Conservation (phyloP, 108 stramenopile genomes). For the Aurantiochytrium sp. region DNA sequence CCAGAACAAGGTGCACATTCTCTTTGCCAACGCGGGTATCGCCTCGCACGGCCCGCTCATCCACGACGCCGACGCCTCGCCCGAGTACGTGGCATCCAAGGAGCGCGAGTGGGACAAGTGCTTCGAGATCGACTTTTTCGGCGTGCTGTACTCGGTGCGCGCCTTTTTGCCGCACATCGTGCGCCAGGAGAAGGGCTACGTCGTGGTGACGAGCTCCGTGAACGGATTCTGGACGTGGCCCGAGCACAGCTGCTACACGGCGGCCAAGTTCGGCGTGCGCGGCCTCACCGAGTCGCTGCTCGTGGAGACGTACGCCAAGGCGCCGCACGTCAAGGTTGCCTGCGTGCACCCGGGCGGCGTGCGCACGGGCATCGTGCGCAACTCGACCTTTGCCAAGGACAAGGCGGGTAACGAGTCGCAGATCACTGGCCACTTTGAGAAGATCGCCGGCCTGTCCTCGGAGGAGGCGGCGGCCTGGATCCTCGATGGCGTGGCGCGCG, state of each 20-base stretch:
- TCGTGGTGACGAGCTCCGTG: background rate
- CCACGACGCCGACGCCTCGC: background rate
- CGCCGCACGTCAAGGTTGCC: conserved; percentile 6
- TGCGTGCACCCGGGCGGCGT: conserved; percentile 19
- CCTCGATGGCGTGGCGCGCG: background rate
- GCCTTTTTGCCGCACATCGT: conserved; percentile 14
- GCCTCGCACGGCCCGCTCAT: background rate
- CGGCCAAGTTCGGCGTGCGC: conserved; percentile 8
- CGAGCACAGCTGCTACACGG: conserved; percentile 15
- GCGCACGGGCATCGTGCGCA: background rate
- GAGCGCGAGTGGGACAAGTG: background rate
- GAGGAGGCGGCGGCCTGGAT: background rate
- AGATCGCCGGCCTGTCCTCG: background rate
- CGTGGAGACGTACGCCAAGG: conserved; percentile 22
- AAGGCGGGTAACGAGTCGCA: background rate
- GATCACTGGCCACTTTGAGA: background rate
- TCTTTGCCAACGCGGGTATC: conserved; percentile 12
- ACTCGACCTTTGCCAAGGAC: background rate
- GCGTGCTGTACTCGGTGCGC: background rate
- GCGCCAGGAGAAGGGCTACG: background rate
- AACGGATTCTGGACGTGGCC: conserved; percentile 29
- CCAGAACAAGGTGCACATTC: background rate
- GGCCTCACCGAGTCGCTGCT: conserved; percentile 17
- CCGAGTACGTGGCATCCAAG: background rate
- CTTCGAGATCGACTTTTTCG: conserved; percentile 10